phyloP scores from a whole-genome alignment of 352 stramenopile species.

The Phytophthora lateralis region DNA sequence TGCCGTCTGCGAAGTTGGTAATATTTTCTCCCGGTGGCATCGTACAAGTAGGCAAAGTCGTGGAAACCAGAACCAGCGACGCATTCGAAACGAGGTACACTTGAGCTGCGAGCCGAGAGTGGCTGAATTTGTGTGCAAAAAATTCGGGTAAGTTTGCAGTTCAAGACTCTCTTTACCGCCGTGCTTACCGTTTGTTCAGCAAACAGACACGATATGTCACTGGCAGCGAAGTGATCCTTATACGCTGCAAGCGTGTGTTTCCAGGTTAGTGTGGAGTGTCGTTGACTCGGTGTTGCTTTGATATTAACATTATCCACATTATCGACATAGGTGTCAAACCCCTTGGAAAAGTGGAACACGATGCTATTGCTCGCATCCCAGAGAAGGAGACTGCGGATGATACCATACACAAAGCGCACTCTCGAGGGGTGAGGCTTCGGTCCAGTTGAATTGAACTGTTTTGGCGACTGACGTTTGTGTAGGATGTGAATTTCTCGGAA shows the following conservation, averaged over 20 bases:
- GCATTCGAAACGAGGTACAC: conserved; percentile 36
- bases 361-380: too few species aligned
- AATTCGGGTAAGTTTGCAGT: conserved; percentile 44
- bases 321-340: background rate
- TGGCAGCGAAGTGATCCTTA: conserved; percentile 55
- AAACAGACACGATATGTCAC: conserved; percentile 46
- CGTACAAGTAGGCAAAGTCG: background rate
- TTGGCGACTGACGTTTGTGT: background rate
- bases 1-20: conserved; percentile 59
- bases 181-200: conserved; percentile 17
- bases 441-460: background rate
- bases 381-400: background rate
- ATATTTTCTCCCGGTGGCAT: conserved; percentile 32
- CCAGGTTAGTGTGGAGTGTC: conserved; percentile 6
- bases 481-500: background rate
- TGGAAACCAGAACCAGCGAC: conserved; percentile 10
- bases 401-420: background rate
- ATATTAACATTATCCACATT: background rate
- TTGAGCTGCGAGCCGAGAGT: conserved; percentile 54
- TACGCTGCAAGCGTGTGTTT: conserved; percentile 50
- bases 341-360: background rate
- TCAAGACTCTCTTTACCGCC: background rate
- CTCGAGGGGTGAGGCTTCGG: background rate
- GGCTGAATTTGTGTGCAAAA: conserved; percentile 63
- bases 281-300: background rate